Evolutionary conservation across 805 yeast genomes (phyloP).

Genomic region (Wickerhamiella alocasiicola): DNA sequence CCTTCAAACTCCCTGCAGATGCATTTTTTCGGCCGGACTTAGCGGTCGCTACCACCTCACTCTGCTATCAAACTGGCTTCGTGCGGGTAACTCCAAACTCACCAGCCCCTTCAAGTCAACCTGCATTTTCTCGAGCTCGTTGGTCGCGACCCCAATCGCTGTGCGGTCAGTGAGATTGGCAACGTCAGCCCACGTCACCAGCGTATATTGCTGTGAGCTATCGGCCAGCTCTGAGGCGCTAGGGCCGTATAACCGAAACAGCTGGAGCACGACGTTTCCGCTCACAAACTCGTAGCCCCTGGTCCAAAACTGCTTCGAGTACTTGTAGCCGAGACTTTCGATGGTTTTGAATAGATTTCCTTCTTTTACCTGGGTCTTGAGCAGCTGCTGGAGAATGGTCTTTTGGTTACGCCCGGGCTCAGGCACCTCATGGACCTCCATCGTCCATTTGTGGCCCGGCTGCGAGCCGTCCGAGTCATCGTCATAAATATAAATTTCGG

Average conservation of each 20-base stretch:
- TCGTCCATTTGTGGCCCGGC: slow-evolving; percentile 20
- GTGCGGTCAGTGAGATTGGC: slow-evolving; percentile 65
- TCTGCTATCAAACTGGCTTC: slow-evolving; percentile 72
- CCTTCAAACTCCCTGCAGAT: too few species aligned
- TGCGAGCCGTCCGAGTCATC: neutral
- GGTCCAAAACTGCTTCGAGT: slow-evolving; percentile 47
- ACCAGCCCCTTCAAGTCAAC: slow-evolving; percentile 56
- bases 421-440: slow-evolving; percentile 28
- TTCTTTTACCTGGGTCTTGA: slow-evolving; percentile 36
- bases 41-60: slow-evolving; percentile 30
- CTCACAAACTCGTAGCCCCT: slow-evolving; percentile 52
- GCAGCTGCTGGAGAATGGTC: slow-evolving; percentile 52
- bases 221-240: slow-evolving; percentile 24
- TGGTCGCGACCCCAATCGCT: slow-evolving; percentile 49
- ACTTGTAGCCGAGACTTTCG: slow-evolving; percentile 58
- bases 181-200: slow-evolving; percentile 60
- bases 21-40: too few species aligned
- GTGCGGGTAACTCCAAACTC: slow-evolving; percentile 59
- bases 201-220: slow-evolving; percentile 23
- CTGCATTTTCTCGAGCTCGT: slow-evolving; percentile 49
- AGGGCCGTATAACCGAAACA: slow-evolving; percentile 37
- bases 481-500: neutral
- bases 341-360: slow-evolving; percentile 32
- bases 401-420: slow-evolving; percentile 32
- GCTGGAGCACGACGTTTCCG: slow-evolving; percentile 43